Conservation (phyloP, 768 basidiomycete species). For the Trametes gibbosa region DNA sequence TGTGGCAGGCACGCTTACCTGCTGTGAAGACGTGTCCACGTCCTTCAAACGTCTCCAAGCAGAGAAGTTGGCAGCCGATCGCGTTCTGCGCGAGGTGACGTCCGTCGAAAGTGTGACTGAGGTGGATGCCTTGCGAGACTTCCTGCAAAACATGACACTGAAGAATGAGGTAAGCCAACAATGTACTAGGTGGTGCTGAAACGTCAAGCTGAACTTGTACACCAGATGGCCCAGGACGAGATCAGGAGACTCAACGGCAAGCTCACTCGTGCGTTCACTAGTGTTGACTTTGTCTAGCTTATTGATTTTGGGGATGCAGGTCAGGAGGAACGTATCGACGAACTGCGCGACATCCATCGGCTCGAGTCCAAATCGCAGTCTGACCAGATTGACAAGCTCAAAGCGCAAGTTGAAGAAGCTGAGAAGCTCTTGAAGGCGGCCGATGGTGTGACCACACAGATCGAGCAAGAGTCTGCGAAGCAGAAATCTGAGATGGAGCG, state of each 20-base stretch:
- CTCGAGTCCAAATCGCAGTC: constrained; percentile 79
- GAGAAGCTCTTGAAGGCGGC: constrained; percentile 67
- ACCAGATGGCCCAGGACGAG: constrained; percentile 71
- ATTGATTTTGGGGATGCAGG: constrained; percentile 40
- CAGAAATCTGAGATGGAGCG: constrained; percentile 55
- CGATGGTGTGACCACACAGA: constrained; percentile 45
- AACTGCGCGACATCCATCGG: constrained; percentile 79
- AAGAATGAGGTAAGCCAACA: constrained; percentile 62
- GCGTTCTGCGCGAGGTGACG: constrained; percentile 65
- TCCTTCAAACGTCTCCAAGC: constrained; percentile 76
- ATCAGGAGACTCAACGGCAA: constrained; percentile 71
- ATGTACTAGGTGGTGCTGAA: background rate
- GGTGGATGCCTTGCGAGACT: constrained; percentile 64
- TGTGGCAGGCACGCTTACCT: background rate
- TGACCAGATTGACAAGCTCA: constrained; percentile 69
- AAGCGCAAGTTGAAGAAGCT: constrained; percentile 63
- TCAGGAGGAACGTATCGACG: constrained; percentile 81
- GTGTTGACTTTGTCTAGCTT: background rate
- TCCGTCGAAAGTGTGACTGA: constrained; percentile 68
- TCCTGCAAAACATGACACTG: constrained; percentile 59
- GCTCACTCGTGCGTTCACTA: constrained; percentile 56
- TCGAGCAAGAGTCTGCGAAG: constrained; percentile 48
- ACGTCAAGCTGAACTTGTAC: background rate
- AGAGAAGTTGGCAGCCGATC: constrained; percentile 68
- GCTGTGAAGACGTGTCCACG: constrained; percentile 62